These are phyloP conservation scores for Primulina huaijiensis DNA, from an alignment of 257 asterid species.

Conservation along the genomic window DNA sequence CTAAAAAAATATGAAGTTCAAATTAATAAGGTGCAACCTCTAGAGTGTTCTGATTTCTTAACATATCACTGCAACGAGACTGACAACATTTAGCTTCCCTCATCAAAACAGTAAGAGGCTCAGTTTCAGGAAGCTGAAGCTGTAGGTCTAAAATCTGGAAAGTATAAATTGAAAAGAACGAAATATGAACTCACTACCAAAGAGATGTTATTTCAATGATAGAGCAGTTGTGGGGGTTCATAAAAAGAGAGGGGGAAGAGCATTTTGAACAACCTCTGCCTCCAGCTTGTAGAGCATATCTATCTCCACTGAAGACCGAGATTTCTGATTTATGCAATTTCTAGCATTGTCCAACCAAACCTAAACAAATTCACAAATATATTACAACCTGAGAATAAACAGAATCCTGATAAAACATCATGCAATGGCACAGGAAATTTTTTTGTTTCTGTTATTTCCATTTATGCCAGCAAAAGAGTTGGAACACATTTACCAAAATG, in stretches of 20 bases:
- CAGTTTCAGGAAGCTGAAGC: conserved; percentile 69
- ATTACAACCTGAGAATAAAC: conserved; percentile 9
- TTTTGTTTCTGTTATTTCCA: conserved; percentile 16
- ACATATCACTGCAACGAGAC: conserved; percentile 62
- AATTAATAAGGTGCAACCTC: conserved; percentile 52
- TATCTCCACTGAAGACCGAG: conserved; percentile 54
- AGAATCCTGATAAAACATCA: conserved; percentile 3
- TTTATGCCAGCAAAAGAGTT: conserved; percentile 3
- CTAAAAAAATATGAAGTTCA: conserved; percentile 15
- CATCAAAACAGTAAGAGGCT: conserved; percentile 46
- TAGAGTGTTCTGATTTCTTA: conserved; percentile 49
- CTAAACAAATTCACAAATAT: conserved; percentile 36
- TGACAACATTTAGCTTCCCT: conserved; percentile 60
- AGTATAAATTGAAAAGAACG: conserved; percentile 18
- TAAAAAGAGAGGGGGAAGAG: conserved; percentile 5
- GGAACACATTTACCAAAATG: conserved; percentile 17
- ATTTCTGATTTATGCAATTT: conserved; percentile 53
- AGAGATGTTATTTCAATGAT: conserved; percentile 9
- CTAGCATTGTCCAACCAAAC: conserved; percentile 64
- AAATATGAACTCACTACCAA: not conserved
- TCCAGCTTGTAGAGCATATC: conserved; percentile 70
- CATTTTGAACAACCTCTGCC: conserved; percentile 53
- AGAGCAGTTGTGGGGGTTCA: conserved; percentile 9
- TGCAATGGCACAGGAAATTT: conserved; percentile 13
- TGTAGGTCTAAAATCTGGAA: conserved; percentile 58